phyloP scores from a whole-genome alignment of 2,329 filamentous ascomycete genomes.

The Diaporthe humulicola region DNA sequence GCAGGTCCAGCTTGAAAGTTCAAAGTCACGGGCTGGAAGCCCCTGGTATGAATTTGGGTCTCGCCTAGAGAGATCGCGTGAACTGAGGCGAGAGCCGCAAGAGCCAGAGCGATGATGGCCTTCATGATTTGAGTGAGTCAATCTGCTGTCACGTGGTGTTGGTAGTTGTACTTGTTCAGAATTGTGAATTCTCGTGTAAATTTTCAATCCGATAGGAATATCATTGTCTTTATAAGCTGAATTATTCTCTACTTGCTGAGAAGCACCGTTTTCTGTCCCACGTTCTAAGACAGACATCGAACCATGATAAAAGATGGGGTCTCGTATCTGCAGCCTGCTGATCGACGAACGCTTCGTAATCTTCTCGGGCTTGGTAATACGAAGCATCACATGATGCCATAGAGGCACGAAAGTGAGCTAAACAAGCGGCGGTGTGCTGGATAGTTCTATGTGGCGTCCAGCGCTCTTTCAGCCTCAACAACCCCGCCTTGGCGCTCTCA shows the following conservation, averaged over 20 bases:
- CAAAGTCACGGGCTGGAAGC: slow-evolving; percentile 23
- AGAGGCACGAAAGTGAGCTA: not conserved
- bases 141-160: not conserved
- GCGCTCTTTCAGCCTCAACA: not conserved
- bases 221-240: not conserved
- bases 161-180: no score
- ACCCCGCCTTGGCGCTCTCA: not conserved
- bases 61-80: not conserved
- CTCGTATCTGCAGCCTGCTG: slow-evolving; percentile 4
- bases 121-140: not conserved
- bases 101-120: not conserved
- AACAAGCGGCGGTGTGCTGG: not conserved
- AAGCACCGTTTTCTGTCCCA: not conserved
- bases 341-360: not conserved
- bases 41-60: not conserved
- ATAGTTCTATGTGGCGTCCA: not conserved
- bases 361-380: not conserved
- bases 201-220: not conserved
- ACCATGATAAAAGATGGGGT: not conserved
- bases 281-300: not conserved
- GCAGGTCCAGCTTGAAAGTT: slow-evolving; percentile 23
- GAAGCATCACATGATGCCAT: not conserved
- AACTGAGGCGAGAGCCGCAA: not conserved
- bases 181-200: no score
- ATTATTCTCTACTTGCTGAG: not conserved